Percentiles rank a stretch among this genome's conserved stretches.
These are phyloP conservation scores for Monotropa hypopitys DNA, from an alignment of 179 eudicot genomes.

Conservation along the genomic window DNA sequence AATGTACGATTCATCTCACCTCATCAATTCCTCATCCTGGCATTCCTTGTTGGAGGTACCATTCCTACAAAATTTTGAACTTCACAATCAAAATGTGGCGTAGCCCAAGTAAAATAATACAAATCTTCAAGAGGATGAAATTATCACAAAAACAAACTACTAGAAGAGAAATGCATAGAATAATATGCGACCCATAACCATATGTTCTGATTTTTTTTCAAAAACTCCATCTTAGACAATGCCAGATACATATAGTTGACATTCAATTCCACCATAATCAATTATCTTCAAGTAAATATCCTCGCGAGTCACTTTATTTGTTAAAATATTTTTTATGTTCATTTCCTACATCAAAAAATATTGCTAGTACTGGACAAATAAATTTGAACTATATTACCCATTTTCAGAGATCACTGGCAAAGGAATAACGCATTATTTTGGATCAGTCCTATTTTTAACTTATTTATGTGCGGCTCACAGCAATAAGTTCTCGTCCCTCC, in stretches of 20 bases:
- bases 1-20: slow-evolving; percentile 25
- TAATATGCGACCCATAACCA: not conserved
- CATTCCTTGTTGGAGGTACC: slow-evolving; percentile 22
- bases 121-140: not conserved
- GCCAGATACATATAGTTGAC: not conserved
- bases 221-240: not conserved
- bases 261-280: not conserved
- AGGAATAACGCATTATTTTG: no score
- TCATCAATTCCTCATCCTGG: slow-evolving; percentile 57
- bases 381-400: not conserved
- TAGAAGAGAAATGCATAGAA: not conserved
- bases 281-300: not conserved
- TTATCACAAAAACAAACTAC: not conserved
- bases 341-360: not conserved
- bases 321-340: not conserved
- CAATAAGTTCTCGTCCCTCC: no score
- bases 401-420: not conserved
- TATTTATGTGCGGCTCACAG: no score
- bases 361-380: not conserved
- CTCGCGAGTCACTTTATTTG: not conserved
- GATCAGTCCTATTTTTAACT: no score
- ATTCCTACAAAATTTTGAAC: slow-evolving; percentile 31
- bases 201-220: not conserved
- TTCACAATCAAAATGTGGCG: slow-evolving; percentile 3
- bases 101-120: not conserved